Evolutionary conservation across 2,329 filamentous ascomycete species (phyloP).

Genomic region (Penicillium sp.): DNA sequence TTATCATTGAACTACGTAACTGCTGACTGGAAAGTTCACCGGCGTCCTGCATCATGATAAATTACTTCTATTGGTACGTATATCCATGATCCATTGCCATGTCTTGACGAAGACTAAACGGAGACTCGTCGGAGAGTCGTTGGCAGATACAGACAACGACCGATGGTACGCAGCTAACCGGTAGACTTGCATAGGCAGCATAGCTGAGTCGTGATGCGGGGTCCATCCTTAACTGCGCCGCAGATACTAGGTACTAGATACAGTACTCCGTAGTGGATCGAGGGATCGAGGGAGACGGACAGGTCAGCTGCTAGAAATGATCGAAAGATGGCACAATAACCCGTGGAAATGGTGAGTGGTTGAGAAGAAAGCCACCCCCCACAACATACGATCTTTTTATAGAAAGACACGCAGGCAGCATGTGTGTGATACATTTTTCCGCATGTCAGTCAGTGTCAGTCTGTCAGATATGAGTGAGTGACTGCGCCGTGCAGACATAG

Average conservation of each 20-base stretch:
- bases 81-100: no score
- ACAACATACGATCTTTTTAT: neutral
- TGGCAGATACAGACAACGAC: neutral
- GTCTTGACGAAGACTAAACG: no score
- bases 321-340: neutral
- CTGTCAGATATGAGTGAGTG: neutral
- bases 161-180: neutral
- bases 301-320: neutral
- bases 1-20: neutral
- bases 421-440: neutral
- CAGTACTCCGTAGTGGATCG: neutral
- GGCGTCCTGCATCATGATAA: neutral
- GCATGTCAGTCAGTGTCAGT: neutral
- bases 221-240: neutral
- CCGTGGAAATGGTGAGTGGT: neutral
- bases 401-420: neutral
- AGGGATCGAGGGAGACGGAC: neutral
- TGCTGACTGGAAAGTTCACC: neutral
- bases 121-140: neutral
- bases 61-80: neutral
- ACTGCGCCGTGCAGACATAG: neutral
- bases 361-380: neutral
- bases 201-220: neutral
- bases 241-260: neutral
- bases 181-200: neutral